Evolutionary conservation across 495 filamentous ascomycete species (phyloP).

Genomic region (Pyrenula aspistea): DNA sequence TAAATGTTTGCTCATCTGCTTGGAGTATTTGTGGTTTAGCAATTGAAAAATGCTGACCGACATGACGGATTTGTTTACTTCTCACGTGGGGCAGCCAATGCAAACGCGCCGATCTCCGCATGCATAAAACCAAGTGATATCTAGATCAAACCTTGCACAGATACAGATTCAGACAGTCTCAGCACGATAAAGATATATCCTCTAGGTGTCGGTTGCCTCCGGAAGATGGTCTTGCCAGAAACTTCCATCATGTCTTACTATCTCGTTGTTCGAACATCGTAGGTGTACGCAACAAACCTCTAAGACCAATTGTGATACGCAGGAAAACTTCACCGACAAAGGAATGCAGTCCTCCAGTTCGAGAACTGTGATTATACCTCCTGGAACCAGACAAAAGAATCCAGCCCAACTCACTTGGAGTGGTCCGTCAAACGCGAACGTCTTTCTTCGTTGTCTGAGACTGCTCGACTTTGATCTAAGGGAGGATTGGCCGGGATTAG

Average conservation of each 20-base stretch:
- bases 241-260: no score
- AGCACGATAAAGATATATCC: not conserved
- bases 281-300: no score
- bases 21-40: not conserved
- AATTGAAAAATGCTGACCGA: not conserved
- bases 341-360: slow-evolving; percentile 22
- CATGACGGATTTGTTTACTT: not conserved
- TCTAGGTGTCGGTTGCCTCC: not conserved
- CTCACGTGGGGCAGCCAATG: not conserved
- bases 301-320: no score
- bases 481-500: slow-evolving; percentile 68
- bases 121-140: no score
- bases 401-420: slow-evolving; percentile 21
- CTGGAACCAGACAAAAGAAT: not conserved
- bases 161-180: not conserved
- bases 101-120: not conserved
- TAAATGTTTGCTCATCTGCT: not conserved
- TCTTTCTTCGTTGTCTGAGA: slow-evolving; percentile 70
- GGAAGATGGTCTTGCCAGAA: no score
- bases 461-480: slow-evolving; percentile 64
- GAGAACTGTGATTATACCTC: not conserved
- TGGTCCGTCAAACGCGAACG: slow-evolving; percentile 43
- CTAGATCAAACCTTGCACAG: no score
- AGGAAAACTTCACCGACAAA: no score
- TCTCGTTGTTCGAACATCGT: no score